Evolutionary conservation across 2,329 filamentous ascomycete species (phyloP).

Genomic region (Podosphaera leucotricha): DNA sequence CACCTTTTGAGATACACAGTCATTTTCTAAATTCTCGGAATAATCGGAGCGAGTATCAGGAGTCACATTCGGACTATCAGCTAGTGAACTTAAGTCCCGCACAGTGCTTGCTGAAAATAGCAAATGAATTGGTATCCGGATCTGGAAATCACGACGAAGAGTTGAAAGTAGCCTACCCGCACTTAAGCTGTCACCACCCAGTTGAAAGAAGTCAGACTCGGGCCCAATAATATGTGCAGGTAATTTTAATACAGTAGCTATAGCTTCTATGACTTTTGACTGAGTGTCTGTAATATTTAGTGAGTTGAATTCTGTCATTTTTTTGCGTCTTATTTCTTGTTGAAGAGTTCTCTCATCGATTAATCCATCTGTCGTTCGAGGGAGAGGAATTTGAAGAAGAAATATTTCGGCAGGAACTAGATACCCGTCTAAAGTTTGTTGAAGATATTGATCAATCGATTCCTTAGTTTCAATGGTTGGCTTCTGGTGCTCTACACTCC

Average conservation of each 20-base stretch:
- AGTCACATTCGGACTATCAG: conserved; percentile 1
- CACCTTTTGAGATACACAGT: conserved; percentile 18
- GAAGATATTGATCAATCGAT: background rate
- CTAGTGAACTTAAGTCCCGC: conserved; percentile 5
- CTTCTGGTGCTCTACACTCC: background rate
- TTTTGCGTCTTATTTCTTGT: background rate
- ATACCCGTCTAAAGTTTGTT: conserved; percentile 3
- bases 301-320: background rate
- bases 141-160: conserved; percentile 24
- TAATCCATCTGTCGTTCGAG: background rate
- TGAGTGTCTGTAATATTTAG: conserved; percentile 10
- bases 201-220: conserved; percentile 25
- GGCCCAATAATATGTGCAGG: conserved; percentile 18
- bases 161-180: conserved; percentile 28
- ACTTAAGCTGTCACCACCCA: conserved; percentile 29
- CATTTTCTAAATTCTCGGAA: background rate
- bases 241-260: conserved; percentile 22
- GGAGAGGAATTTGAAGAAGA: conserved; percentile 2
- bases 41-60: background rate
- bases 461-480: background rate
- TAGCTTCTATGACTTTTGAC: conserved; percentile 20
- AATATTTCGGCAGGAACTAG: conserved; percentile 2
- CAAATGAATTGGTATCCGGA: conserved; percentile 25
- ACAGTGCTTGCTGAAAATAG: conserved; percentile 27
- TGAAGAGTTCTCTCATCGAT: background rate